Evolutionary conservation across 2,329 filamentous ascomycete species (phyloP), one percentile per base, ranked within the genome.

Genomic region (Alternaria hordeiaustralica): DNA sequence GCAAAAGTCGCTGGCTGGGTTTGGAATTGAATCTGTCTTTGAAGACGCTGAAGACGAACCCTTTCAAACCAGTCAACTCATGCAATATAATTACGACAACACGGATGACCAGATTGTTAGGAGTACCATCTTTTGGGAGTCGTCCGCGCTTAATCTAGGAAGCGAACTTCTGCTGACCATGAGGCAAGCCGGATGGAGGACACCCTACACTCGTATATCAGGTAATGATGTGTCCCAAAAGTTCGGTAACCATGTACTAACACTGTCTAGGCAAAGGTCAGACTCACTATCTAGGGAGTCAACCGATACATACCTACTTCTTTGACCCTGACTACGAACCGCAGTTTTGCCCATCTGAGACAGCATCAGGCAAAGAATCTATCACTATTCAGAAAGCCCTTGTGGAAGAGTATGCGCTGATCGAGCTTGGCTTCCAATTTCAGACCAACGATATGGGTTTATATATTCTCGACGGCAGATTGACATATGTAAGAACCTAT

Each of bases 61-160:
- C 2, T 41, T 51, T 1, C 26, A 44, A 3, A 4, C 20, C 5
- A 43, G 25, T 23, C 55, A 49, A 4, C 12, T 61, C 0, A 5
- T 61, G 23, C 54, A 43, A 1, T 60, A 60, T n/a, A 7, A 46
- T 1, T 7, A 55, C 21, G 43, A 36, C 18, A 51, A 41, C 6
- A 20, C 28, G n/a, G 15, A 18, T 13, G 58, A 55, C 1, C 58
- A 49, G 13, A 8, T 25, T 23, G 47, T 71, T 4, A 58, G 56
- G 10, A 69, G 70, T 26, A 72, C 70, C 1, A 56, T 73, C 0
- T 71, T 69, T 36, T 73, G 71, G 70, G 70, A 74, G 55, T 30
- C 65, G 4, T 64, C 69, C 2, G 41, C 55, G n/a, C 44, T 66
- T 2, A 43, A 55, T 2, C 13, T 66, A n/a, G 67, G 69, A 4